phyloP scores from a whole-genome alignment of 1,284 basidiomycete species.

The Austroboletus niveus region DNA sequence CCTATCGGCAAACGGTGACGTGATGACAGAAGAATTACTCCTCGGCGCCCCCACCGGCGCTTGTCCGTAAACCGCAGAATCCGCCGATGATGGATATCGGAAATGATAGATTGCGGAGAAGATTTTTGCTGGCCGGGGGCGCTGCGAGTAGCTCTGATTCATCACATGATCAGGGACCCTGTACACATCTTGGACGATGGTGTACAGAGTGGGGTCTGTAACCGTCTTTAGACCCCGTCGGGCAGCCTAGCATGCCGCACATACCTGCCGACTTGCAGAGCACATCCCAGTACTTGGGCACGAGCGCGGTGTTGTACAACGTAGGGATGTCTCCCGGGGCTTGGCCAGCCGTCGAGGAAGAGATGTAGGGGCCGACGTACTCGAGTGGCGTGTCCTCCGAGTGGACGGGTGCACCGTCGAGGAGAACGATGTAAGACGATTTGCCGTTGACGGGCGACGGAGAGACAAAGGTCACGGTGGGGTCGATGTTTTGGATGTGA shows the following conservation, averaged over 20 bases:
- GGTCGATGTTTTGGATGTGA: slow-evolving; percentile 55
- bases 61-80: slow-evolving; percentile 4
- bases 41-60: slow-evolving; percentile 1
- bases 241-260: slow-evolving; percentile 15
- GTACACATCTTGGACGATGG: slow-evolving; percentile 54
- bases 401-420: slow-evolving; percentile 47
- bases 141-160: slow-evolving; percentile 18
- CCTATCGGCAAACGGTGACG: slow-evolving; percentile 17
- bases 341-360: slow-evolving; percentile 9
- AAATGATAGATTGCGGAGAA: slow-evolving; percentile 57
- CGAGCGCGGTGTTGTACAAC: slow-evolving; percentile 56
- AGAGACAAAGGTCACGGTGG: slow-evolving; percentile 59
- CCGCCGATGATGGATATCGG: slow-evolving; percentile 32
- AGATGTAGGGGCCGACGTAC: slow-evolving; percentile 34
- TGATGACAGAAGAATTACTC: slow-evolving; percentile 9
- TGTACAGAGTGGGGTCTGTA: slow-evolving; percentile 55
- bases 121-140: slow-evolving; percentile 32
- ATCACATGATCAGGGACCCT: slow-evolving; percentile 18
- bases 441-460: slow-evolving; percentile 43
- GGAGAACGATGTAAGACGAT: slow-evolving; percentile 54
- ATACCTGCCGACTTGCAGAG: slow-evolving; percentile 52
- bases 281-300: slow-evolving; percentile 58
- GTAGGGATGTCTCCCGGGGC: slow-evolving; percentile 37
- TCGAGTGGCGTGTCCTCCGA: slow-evolving; percentile 47
- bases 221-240: not conserved